Base-by-base conservation (phyloP, 2,329 filamentous ascomycete genomes). In the Ustulina deusta region DNA sequence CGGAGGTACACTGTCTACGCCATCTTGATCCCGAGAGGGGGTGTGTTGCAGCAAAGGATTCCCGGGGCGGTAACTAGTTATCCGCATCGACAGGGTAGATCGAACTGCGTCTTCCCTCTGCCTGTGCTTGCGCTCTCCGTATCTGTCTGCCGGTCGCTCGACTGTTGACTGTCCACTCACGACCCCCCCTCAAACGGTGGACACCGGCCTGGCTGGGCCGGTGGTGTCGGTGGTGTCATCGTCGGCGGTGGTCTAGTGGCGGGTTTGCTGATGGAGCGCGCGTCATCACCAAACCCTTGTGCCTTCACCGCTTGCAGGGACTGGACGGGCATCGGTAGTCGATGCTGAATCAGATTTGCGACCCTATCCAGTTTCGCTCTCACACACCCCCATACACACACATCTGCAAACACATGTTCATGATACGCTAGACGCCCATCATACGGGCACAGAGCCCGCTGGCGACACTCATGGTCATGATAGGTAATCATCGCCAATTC, bases 1-100 rank as follows among this genome's bases (percentile, higher is more conserved):
- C 46, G 17, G 25, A 4, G 4, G 49, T n/a, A 38, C 27, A 20
- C 9, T 52, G 22, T 36, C 34, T 61, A 22, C 52, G 27, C 61
- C 29, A 65, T 61, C 52, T 38, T 58, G 22, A 49, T 57, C 57
- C 40, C 46, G 60, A 42, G 55, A 36, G 60, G 52, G 55, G 63
- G 61, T 17, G 34, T 66, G 55, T 57, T 67, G 65, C 61, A 64
- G 51, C 49, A 59, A 51, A 61, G 68, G 65, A 69, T 68, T 68
- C 65, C 65, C 68, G 68, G 57, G 68, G 60, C 65, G 60, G 58
- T 61, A 63, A 60, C 55, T 64, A 61, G 60, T 22, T 52, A 55
- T 61, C 64, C 64, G 38, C 38, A 62, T 22, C 51, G 44, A 51
- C 55, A 59, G 38, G 55, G 63, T 32, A 48, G 36, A 60, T 56